Conservation (phyloP, 768 basidiomycete species). For the Atractiella rhizophila region DNA sequence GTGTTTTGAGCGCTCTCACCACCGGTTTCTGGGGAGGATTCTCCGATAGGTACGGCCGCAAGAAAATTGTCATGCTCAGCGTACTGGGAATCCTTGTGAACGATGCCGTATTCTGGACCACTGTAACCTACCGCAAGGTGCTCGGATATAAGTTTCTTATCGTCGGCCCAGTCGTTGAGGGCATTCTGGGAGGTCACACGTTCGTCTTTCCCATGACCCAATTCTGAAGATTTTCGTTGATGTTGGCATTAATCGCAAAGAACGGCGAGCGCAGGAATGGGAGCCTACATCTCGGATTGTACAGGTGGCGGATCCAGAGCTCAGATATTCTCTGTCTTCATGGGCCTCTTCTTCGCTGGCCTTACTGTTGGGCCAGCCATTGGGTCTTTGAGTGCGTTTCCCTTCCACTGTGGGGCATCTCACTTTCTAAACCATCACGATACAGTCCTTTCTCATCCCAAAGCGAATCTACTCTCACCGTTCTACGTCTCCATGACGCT, state of each 20-base stretch:
- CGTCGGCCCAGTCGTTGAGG: slow-evolving; percentile 22
- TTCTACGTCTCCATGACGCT: slow-evolving; percentile 22
- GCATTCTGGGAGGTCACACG: slow-evolving; percentile 21
- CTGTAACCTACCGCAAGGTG: slow-evolving; percentile 9
- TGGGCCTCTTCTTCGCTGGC: slow-evolving; percentile 23
- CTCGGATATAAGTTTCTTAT: slow-evolving; percentile 20
- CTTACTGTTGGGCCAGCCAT: too few species aligned
- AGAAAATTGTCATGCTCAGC: slow-evolving; percentile 20
- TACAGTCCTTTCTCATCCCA: slow-evolving; percentile 17
- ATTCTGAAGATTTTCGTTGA: not conserved
- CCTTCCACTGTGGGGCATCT: slow-evolving; percentile 3
- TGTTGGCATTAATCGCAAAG: too few species aligned
- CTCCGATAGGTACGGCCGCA: slow-evolving; percentile 22
- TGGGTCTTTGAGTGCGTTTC: too few species aligned
- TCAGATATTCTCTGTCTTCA: slow-evolving; percentile 15
- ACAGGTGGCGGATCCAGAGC: slow-evolving; percentile 20
- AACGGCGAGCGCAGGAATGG: not conserved
- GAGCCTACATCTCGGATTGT: too few species aligned
- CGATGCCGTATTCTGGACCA: slow-evolving; percentile 12
- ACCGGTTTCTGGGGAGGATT: slow-evolving; percentile 24
- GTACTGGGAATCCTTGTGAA: slow-evolving; percentile 19
- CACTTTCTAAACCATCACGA: too few species aligned
- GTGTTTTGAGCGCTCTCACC: slow-evolving; percentile 21
- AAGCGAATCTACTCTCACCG: slow-evolving; percentile 13
- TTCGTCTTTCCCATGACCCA: not conserved